A percentile compares a stretch with the other conserved stretches of the same genome.
Evolutionary conservation across 331 rosid genomes (phyloP).

Genomic region (Rhamnella rubrinervis): DNA sequence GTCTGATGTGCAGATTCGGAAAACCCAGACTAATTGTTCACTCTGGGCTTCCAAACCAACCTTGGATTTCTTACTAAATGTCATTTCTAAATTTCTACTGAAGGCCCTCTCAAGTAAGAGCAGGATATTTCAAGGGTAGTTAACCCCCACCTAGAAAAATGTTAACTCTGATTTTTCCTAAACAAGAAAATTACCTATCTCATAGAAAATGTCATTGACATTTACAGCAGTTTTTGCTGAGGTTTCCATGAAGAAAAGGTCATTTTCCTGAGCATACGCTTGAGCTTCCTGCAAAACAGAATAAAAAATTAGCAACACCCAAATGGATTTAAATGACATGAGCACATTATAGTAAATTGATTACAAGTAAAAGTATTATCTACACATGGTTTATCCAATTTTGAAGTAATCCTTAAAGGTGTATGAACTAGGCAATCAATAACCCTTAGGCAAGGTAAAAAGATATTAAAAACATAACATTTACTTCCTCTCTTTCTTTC

Average conservation of each 20-base stretch:
- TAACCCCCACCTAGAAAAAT: background rate
- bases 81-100: too few relatives aligned
- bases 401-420: background rate
- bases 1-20: too few relatives aligned
- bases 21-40: too few relatives aligned
- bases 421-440: too few relatives aligned
- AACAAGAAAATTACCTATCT: constrained; percentile 43
- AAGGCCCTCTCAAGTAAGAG: too few relatives aligned
- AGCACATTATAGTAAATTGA: background rate
- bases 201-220: constrained; percentile 56
- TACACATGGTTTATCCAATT: background rate
- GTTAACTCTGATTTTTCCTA: background rate
- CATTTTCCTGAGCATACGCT: constrained; percentile 58
- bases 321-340: background rate
- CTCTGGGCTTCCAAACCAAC: too few relatives aligned
- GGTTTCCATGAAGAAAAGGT: constrained; percentile 61
- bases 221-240: constrained; percentile 63
- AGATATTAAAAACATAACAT: too few relatives aligned
- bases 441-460: too few relatives aligned
- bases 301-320: constrained; percentile 20
- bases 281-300: constrained; percentile 46
- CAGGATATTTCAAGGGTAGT: too few relatives aligned
- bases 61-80: too few relatives aligned
- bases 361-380: background rate
- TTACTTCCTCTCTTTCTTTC: too few relatives aligned